Base-by-base conservation (phyloP, 495 filamentous ascomycete genomes). In the Cetradonia linearis region DNA sequence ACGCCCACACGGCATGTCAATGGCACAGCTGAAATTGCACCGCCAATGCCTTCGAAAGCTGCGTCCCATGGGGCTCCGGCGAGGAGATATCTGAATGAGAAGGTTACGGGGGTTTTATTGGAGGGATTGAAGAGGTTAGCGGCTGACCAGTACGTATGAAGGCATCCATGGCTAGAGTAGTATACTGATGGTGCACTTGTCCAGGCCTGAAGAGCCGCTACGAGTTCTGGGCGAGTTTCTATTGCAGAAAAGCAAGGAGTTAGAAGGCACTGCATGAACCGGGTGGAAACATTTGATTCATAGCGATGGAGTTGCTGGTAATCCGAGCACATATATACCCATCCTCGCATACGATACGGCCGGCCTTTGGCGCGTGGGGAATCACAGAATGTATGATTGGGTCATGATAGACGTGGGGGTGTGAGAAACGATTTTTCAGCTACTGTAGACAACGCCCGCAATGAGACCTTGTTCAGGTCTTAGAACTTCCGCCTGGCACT, bases 111-210 rank as follows among this genome's bases (percentile, higher is more conserved):
- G 9, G 81, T 85, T 56, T 68, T 98, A 63, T 70, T 98, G 37
- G 91, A 96, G 66, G 93, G 88, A 8, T 91, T 98, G 90, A 97
- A 96, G 78, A 74, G 80, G 64, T 64, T 98, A 38, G 88, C 87
- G 3, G 83, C 81, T 62, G 85, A 91, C 53, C 88, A 91, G 91
- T 94, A 74, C 70, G 88, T 80, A 55, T 55, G 37, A 57, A 64
- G 20, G 54, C 37, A 44, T 33, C 1, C 34, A 27, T 44, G n/a
- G 33, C 20, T 16, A 1, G 16, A 3, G 1, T 38, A 0, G 20
- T 37, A 40, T 34, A 33, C 52, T 63, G n/a, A 66, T 53, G 31
- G 33, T 60, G 16, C 40, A 57, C 30, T 53, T 28, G 23, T 36
- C 0, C 47, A 76, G 73, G 70, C 93, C 94, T 0, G 79, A 86